Evolutionary conservation across 805 yeast species (phyloP), one percentile per base, ranked within the genome.

Genomic region (Saccharomycopsis babjevae): DNA sequence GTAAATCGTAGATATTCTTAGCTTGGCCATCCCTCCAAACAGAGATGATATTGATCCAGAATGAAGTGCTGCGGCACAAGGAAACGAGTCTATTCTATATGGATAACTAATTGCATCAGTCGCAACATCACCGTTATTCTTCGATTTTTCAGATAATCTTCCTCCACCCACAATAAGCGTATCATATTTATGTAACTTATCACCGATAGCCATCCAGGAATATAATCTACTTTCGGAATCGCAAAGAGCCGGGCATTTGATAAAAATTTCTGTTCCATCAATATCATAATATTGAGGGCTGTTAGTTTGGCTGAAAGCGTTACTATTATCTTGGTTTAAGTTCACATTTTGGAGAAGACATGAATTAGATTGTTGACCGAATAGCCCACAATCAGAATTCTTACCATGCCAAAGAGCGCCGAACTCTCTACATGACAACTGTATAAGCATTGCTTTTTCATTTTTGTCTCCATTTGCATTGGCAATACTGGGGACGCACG

Each of bases 51-150:
- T 74, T 0, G 85, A 71, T 1, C 97, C 97, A 1, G 92, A 84
- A 71, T 92, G 97, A 3, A 88, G 82, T 0, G 94, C 97, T 1
- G 97, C 87, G 0, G 91, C 93, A 70, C 98, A 92, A 0, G 93
- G 85, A 67, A 77, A 91, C 0, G 97, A 89, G 72, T 92, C 98
- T 0, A 89, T 92, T 65, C 98, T 77, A 69, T 90, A 92, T 0
- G 92, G 91, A 30, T 73, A 67, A 0, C 89, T 74, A 8, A 84
- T 62, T n/a, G 65, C 66, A 1, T 68, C 72, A 16, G 65, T 64
- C 20, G 34, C 18, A 7, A 18, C 28, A 38, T 50, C 32, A 28
- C 38, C 18, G 0, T 59, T 63, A 5, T 62, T 62, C 3, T 65
- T 32, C 1, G 65, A 67, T 5, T 67, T 65, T 22, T 68, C 68